These are phyloP conservation scores for Solanum tarijense DNA, from an alignment of 257 asterid genomes.

Conservation along the genomic window DNA sequence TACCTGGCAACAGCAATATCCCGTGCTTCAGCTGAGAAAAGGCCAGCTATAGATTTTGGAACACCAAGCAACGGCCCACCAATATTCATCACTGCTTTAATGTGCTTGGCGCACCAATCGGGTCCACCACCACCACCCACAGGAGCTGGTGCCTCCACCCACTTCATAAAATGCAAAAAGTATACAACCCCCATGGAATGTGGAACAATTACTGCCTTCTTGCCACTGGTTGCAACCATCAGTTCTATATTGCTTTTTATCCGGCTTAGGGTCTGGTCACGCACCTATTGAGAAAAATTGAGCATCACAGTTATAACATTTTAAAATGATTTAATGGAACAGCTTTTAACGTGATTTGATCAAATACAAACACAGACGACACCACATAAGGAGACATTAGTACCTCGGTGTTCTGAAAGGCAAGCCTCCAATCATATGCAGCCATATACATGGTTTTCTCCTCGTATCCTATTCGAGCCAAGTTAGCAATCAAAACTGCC, in stretches of 20 bases:
- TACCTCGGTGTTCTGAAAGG: constrained; percentile 97
- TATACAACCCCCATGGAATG: constrained; percentile 90
- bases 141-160: constrained; percentile 91
- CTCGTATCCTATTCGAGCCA: constrained; percentile 90
- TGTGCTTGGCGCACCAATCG: constrained; percentile 84
- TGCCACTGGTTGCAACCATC: constrained; percentile 71
- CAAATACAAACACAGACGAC: background rate
- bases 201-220: constrained; percentile 77
- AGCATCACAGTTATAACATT: background rate
- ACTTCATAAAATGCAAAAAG: constrained; percentile 87
- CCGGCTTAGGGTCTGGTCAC: constrained; percentile 68
- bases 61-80: constrained; percentile 81
- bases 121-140: constrained; percentile 95
- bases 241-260: constrained; percentile 74
- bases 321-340: background rate
- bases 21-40: constrained; percentile 74
- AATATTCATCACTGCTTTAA: constrained; percentile 80
- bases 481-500: constrained; percentile 88
- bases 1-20: constrained; percentile 78
- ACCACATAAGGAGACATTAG: background rate
- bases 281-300: constrained; percentile 39
- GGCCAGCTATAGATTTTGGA: constrained; percentile 77
- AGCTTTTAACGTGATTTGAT: background rate
- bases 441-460: constrained; percentile 98
- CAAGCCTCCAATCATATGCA: constrained; percentile 93